Evolutionary conservation across 768 basidiomycete genomes (phyloP).

Genomic region (Sarcomyxa edulis): DNA sequence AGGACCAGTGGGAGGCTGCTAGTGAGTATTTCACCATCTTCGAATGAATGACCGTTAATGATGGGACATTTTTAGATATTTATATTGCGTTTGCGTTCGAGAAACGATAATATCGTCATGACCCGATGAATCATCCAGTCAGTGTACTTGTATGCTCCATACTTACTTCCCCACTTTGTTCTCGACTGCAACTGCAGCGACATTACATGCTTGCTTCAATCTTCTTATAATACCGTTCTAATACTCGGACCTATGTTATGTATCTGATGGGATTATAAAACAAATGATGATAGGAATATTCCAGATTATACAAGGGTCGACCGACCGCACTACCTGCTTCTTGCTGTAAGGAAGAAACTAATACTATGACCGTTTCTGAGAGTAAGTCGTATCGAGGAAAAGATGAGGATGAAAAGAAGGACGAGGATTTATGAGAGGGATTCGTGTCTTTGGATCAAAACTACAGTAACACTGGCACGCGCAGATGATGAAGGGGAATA

Average conservation of each 20-base stretch:
- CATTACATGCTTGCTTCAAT: background rate
- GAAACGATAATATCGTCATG: constrained; percentile 50
- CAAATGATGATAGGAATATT: too few species aligned
- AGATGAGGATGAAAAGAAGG: constrained; percentile 5
- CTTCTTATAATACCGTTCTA: constrained; percentile 1
- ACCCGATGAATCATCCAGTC: too few species aligned
- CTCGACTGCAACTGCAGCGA: too few species aligned
- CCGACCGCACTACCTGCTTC: too few species aligned
- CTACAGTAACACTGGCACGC: too few species aligned
- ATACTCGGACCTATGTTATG: constrained; percentile 6
- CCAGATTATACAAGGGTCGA: too few species aligned
- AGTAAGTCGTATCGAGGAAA: constrained; percentile 1
- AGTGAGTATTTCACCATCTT: constrained; percentile 47
- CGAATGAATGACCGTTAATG: background rate
- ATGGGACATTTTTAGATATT: constrained; percentile 51
- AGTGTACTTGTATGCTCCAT: too few species aligned
- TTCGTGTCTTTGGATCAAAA: too few species aligned
- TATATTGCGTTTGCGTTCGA: constrained; percentile 93
- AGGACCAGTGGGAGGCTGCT: constrained; percentile 98
- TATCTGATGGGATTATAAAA: background rate
- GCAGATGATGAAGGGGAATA: too few species aligned
- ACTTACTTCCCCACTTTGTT: too few species aligned
- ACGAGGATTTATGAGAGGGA: too few species aligned
- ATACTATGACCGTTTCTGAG: background rate
- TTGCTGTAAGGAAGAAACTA: constrained; percentile 2